phyloP scores from a whole-genome alignment of 2,329 filamentous ascomycete species.

The Apiospora phragmitis region DNA sequence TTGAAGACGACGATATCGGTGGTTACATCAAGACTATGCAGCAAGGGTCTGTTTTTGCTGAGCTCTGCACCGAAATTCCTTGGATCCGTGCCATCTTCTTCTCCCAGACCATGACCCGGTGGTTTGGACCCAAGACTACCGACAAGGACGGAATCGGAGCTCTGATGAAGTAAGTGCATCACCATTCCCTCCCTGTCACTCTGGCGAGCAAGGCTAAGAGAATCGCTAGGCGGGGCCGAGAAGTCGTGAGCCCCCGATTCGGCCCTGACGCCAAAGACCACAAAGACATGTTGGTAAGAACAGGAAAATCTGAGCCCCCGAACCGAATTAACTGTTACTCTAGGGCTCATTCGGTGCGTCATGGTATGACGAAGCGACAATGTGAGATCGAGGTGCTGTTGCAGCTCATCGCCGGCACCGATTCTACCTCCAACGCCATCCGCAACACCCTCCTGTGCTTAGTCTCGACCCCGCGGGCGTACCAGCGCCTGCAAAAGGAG shows the following conservation, averaged over 20 bases:
- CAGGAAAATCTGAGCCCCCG: no score
- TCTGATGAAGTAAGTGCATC: slow-evolving; percentile 30
- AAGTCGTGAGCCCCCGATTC: no score
- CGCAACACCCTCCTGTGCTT: slow-evolving; percentile 48
- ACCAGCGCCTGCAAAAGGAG: slow-evolving; percentile 43
- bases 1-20: slow-evolving; percentile 40
- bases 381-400: slow-evolving; percentile 23
- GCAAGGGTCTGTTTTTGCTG: slow-evolving; percentile 31
- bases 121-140: slow-evolving; percentile 37
- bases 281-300: slow-evolving; percentile 48
- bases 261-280: no score
- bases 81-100: slow-evolving; percentile 39
- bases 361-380: not conserved
- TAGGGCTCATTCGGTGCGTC: no score
- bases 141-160: slow-evolving; percentile 31
- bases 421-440: slow-evolving; percentile 50
- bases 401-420: slow-evolving; percentile 46
- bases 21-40: slow-evolving; percentile 42
- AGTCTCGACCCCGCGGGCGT: slow-evolving; percentile 43
- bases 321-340: no score
- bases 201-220: no score
- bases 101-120: slow-evolving; percentile 27
- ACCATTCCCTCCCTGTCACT: no score
- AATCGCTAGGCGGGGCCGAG: slow-evolving; percentile 31
- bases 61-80: slow-evolving; percentile 42